Percentiles rank a stretch among this genome's conserved stretches.
Evolutionary conservation across 768 basidiomycete species (phyloP).

Genomic region (Russula sp.): DNA sequence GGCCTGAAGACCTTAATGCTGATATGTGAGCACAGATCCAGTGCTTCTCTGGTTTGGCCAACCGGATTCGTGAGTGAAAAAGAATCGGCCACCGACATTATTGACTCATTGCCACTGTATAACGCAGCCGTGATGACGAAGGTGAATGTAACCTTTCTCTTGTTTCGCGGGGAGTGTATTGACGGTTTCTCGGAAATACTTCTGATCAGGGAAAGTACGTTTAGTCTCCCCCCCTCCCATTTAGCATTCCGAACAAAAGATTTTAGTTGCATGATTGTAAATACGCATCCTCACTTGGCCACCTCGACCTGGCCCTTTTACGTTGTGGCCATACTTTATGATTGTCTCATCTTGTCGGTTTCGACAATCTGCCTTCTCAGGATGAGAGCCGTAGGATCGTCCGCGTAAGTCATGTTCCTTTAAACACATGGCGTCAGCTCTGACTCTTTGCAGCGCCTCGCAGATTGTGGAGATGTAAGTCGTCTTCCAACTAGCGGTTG

Average conservation of each 20-base stretch:
- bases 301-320: slow-evolving; percentile 53
- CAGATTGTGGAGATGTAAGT: slow-evolving; percentile 22
- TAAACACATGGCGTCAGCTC: not conserved
- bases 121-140: not conserved
- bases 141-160: not conserved
- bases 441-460: not conserved
- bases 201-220: slow-evolving; percentile 34
- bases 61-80: slow-evolving; percentile 41
- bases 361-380: slow-evolving; percentile 49
- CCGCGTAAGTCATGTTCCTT: slow-evolving; percentile 26
- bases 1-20: slow-evolving; percentile 20
- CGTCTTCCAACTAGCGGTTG: not conserved
- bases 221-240: not conserved
- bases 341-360: slow-evolving; percentile 44
- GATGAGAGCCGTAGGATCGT: slow-evolving; percentile 34
- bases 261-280: slow-evolving; percentile 44
- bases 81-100: not conserved
- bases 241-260: not conserved
- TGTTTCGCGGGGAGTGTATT: not conserved
- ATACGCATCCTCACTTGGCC: slow-evolving; percentile 12
- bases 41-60: slow-evolving; percentile 50
- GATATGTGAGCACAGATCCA: slow-evolving; percentile 35
- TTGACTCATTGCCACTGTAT: slow-evolving; percentile 12
- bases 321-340: slow-evolving; percentile 50
- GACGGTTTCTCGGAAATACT: not conserved